Base-by-base conservation (phyloP, 1,284 basidiomycete species). In the Leccinum huronense region DNA sequence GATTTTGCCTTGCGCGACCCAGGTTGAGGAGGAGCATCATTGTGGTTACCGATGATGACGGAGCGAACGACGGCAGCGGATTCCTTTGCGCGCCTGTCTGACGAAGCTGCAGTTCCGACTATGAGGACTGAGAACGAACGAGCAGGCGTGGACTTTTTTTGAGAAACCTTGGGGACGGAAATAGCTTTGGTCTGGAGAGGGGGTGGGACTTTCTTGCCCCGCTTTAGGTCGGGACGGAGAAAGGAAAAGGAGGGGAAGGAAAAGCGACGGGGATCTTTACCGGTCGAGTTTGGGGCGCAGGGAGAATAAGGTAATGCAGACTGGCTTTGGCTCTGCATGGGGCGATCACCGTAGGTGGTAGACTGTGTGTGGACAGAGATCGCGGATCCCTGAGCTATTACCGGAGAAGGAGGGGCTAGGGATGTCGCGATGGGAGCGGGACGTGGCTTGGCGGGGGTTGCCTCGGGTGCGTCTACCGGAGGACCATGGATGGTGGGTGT, bases 51-150 rank as follows among this genome's bases (percentile, higher is more conserved):
- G 63, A 90, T 74, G 68, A 93, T 93, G 68, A 92, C 78, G 7
- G 84, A 80, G 58, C 88, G 87, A 55, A 91, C 78, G 55, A 86
- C 75, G 60, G 84, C 66, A 1, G 90, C 90, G 27, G 84, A 85
- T 66, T 87, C 79, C 68, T 83, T 81, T n/a, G 88, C 88, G 8
- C 82, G 82, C 71, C 81, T 86, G 63, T 89, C 83, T 13, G 85
- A 80, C 54, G 73, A 80, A 19, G 66, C 59, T 11, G 54, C n/a
- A 2, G 60, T 55, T 11, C 74, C 72, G 23, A 66, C 59, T 1
- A 62, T 65, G 65, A 76, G 53, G 30, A 65, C 40, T 2, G 72
- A 63, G 57, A 74, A 70, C 2, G 79, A 72, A 48, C 74, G 71
- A 10, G 71, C 67, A 31, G 78, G 73, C 63, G 73, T 72, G 13